These are phyloP conservation scores for Vanrija sp. DNA, from an alignment of 1,284 basidiomycete genomes.

Conservation along the genomic window DNA sequence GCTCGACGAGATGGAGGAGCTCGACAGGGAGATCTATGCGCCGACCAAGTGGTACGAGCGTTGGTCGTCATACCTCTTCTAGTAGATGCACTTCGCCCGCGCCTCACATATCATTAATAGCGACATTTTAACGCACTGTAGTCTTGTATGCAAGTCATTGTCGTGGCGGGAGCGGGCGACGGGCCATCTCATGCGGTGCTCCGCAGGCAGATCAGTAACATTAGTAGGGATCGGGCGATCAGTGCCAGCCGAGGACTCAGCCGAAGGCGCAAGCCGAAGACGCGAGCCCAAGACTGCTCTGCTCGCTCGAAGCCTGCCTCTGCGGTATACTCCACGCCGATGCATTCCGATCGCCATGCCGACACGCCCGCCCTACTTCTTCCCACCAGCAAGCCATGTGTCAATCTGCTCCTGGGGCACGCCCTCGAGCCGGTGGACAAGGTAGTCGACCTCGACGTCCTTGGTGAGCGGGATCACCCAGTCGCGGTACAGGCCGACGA, in stretches of 20 bases:
- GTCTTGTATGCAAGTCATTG: too few relatives aligned
- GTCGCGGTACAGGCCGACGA: conserved; percentile 87
- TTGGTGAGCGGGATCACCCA: conserved; percentile 97
- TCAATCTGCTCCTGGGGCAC: conserved; percentile 76
- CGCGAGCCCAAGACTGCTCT: too few relatives aligned
- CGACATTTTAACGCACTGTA: too few relatives aligned
- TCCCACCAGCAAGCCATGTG: conserved; percentile 50
- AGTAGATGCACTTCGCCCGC: background rate
- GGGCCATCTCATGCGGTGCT: too few relatives aligned
- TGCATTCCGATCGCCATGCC: too few relatives aligned
- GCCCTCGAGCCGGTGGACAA: conserved; percentile 77
- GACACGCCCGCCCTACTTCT: background rate
- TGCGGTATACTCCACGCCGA: too few relatives aligned
- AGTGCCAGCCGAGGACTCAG: too few relatives aligned
- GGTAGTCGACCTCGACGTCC: conserved; percentile 96
- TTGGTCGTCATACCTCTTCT: conserved; percentile 30
- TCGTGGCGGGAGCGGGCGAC: background rate
- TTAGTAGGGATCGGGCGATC: too few relatives aligned
- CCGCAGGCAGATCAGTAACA: too few relatives aligned
- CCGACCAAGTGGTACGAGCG: conserved; percentile 23
- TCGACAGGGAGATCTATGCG: conserved; percentile 31
- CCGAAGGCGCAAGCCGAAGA: too few relatives aligned
- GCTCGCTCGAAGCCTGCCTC: too few relatives aligned
- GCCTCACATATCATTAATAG: too few relatives aligned
- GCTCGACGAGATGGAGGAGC: conserved; percentile 58